Conservation (phyloP, 345 rosid species). For the Lumnitzera racemosa region DNA sequence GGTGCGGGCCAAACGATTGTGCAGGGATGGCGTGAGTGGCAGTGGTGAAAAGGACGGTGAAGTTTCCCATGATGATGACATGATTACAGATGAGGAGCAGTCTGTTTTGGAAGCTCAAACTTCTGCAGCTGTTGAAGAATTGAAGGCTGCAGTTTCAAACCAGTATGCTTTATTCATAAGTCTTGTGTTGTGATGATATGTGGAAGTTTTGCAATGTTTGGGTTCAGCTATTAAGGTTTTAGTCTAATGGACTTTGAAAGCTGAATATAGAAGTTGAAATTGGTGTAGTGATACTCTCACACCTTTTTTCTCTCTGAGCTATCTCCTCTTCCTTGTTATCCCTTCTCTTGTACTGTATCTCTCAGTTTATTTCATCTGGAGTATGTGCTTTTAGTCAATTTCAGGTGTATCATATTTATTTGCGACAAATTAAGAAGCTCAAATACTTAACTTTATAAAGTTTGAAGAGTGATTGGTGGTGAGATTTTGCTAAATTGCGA, state of each 20-base stretch:
- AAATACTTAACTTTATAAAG: too few species aligned
- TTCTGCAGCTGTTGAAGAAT: constrained; percentile 54
- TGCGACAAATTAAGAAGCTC: too few species aligned
- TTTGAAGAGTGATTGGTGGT: too few species aligned
- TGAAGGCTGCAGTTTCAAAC: constrained; percentile 57
- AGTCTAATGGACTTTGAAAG: neutral
- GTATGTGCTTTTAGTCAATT: too few species aligned
- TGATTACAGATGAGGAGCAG: constrained; percentile 76
- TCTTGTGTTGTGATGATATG: neutral
- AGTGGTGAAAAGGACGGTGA: constrained; percentile 31
- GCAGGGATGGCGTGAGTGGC: constrained; percentile 62
- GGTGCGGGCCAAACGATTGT: constrained; percentile 81
- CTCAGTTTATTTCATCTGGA: too few species aligned
- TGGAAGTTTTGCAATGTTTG: neutral
- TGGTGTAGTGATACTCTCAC: neutral
- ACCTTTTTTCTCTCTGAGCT: neutral
- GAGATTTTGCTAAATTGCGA: too few species aligned
- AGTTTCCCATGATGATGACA: constrained; percentile 36
- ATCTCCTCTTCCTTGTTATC: too few species aligned
- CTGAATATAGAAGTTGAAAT: neutral
- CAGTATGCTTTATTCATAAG: constrained; percentile 42
- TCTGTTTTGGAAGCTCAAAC: constrained; percentile 65
- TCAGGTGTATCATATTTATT: too few species aligned
- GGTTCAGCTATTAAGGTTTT: too few species aligned
- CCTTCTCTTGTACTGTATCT: too few species aligned